A percentile compares a stretch with the other conserved stretches of the same genome.
These are phyloP conservation scores for Pythium folliculosum DNA, from an alignment of 352 stramenopile species.

Conservation along the genomic window DNA sequence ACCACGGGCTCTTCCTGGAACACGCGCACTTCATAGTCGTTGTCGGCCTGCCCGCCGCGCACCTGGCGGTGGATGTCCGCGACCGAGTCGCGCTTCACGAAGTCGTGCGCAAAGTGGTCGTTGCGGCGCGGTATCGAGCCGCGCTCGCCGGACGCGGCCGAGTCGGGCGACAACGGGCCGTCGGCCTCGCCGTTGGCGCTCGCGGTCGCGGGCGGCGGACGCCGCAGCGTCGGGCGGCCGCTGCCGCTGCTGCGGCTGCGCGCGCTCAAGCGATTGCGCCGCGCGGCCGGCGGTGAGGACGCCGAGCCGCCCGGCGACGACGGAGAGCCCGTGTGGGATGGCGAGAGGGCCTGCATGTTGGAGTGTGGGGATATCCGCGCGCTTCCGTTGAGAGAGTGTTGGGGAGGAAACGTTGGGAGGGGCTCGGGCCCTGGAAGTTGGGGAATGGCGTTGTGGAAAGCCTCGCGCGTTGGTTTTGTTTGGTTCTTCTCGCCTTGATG, in stretches of 20 bases:
- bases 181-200: neutral
- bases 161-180: constrained; percentile 21
- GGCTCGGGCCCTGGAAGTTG: constrained; percentile 9
- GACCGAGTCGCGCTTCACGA: constrained; percentile 45
- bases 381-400: neutral
- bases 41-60: constrained; percentile 37
- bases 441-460: constrained; percentile 1
- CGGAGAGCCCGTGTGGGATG: constrained; percentile 23
- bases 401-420: neutral
- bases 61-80: constrained; percentile 42
- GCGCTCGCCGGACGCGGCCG: constrained; percentile 8
- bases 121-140: constrained; percentile 18
- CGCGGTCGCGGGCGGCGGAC: constrained; percentile 14
- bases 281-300: constrained; percentile 2
- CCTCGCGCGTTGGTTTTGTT: neutral
- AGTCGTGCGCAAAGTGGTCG: constrained; percentile 45
- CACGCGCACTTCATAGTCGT: constrained; percentile 71
- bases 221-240: constrained; percentile 1
- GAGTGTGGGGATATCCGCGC: neutral
- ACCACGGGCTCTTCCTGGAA: constrained; percentile 70
- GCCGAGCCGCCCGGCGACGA: constrained; percentile 17
- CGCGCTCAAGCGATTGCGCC: neutral
- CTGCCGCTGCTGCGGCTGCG: neutral
- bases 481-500: neutral
- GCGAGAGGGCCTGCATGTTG: constrained; percentile 10